Evolutionary conservation across 805 yeast species (phyloP).

Genomic region (Wickerhamiella musiphila): DNA sequence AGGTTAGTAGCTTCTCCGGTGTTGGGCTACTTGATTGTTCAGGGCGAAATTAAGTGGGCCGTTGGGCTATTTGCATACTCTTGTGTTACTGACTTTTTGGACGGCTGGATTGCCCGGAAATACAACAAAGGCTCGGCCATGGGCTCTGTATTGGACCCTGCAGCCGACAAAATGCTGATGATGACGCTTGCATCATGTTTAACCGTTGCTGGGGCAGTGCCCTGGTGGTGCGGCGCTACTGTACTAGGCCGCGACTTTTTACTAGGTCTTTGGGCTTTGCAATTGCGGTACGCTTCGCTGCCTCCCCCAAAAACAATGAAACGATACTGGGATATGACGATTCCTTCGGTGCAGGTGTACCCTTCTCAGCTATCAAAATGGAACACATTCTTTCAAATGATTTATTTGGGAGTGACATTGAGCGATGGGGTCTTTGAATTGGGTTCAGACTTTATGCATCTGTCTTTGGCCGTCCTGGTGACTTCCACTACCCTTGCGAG

Average conservation of each 20-base stretch:
- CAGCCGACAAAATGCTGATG: conserved; percentile 89
- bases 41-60: conserved; percentile 47
- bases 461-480: conserved; percentile 25
- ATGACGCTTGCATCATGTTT: conserved; percentile 65
- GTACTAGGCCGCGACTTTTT: conserved; percentile 74
- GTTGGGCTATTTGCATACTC: conserved; percentile 64
- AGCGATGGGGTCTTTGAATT: conserved; percentile 34
- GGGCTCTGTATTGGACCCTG: conserved; percentile 86
- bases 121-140: conserved; percentile 61
- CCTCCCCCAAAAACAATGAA: conserved; percentile 58
- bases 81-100: conserved; percentile 78
- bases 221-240: conserved; percentile 35
- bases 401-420: conserved; percentile 54
- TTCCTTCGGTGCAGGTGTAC: conserved; percentile 69
- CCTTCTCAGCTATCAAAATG: conserved; percentile 76
- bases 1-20: conserved; percentile 70
- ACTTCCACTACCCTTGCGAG: conserved; percentile 43
- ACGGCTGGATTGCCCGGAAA: conserved; percentile 77
- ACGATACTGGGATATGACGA: conserved; percentile 62
- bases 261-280: conserved; percentile 54
- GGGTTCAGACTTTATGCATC: conserved; percentile 13
- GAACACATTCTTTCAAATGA: conserved; percentile 87
- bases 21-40: conserved; percentile 61
- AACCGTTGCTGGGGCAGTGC: conserved; percentile 51
- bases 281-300: conserved; percentile 52